Evolutionary conservation across 2,329 filamentous ascomycete species (phyloP).

Genomic region (Cyphellophora attinorum): DNA sequence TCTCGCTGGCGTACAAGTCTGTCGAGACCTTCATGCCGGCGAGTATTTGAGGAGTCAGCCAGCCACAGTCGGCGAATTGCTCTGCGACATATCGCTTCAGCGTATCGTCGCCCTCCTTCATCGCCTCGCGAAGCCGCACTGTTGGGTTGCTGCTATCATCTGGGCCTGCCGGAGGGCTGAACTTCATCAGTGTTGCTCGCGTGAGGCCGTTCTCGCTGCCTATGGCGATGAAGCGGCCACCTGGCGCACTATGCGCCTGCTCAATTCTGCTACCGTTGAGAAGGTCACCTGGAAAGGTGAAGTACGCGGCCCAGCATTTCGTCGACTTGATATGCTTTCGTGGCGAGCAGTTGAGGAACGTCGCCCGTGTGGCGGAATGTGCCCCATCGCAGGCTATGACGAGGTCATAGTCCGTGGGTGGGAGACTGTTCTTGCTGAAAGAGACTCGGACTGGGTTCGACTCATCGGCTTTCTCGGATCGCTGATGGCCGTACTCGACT

Average conservation of each 20-base stretch:
- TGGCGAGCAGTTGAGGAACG: slow-evolving; percentile 31
- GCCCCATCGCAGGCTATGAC: slow-evolving; percentile 41
- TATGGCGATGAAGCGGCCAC: slow-evolving; percentile 29
- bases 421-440: slow-evolving; percentile 27
- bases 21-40: slow-evolving; percentile 21
- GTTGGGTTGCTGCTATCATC: slow-evolving; percentile 20
- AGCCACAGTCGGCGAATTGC: slow-evolving; percentile 22
- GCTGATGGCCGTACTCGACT: too few species aligned
- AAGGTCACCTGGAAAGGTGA: slow-evolving; percentile 29
- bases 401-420: slow-evolving; percentile 33
- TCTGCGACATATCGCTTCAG: slow-evolving; percentile 24
- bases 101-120: slow-evolving; percentile 24
- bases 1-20: slow-evolving; percentile 28
- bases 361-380: slow-evolving; percentile 36
- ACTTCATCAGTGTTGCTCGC: slow-evolving; percentile 25
- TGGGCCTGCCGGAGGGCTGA: slow-evolving; percentile 20
- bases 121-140: slow-evolving; percentile 30
- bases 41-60: slow-evolving; percentile 23
- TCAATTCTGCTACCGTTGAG: slow-evolving; percentile 28
- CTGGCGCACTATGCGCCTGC: slow-evolving; percentile 26
- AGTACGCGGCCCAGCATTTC: slow-evolving; percentile 35
- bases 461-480: slow-evolving; percentile 20
- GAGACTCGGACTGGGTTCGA: slow-evolving; percentile 31
- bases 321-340: slow-evolving; percentile 28
- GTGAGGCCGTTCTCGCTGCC: slow-evolving; percentile 26